These are phyloP conservation scores for Cerioporus squamosus DNA, from an alignment of 1,284 basidiomycete genomes.

Conservation along the genomic window DNA sequence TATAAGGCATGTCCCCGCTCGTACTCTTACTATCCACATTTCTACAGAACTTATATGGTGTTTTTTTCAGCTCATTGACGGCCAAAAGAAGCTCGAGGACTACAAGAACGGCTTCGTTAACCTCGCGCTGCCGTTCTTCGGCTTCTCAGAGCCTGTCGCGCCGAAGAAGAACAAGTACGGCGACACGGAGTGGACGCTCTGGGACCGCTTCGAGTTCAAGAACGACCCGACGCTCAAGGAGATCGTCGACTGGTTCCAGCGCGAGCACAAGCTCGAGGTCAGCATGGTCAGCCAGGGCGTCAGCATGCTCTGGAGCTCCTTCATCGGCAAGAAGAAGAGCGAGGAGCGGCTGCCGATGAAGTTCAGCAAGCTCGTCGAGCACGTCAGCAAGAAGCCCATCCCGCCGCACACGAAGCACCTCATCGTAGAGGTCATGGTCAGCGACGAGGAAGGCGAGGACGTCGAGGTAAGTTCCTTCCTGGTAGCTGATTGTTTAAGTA, in stretches of 20 bases:
- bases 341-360: conserved; percentile 88
- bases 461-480: conserved; percentile 63
- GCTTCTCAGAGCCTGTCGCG: conserved; percentile 97
- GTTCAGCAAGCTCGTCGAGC: conserved; percentile 91
- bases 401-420: conserved; percentile 81
- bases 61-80: conserved; percentile 82
- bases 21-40: no score
- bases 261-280: conserved; percentile 86
- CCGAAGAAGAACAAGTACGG: conserved; percentile 92
- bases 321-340: conserved; percentile 91
- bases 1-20: conserved; percentile 74
- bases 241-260: conserved; percentile 86
- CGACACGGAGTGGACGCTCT: conserved; percentile 93
- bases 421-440: conserved; percentile 94
- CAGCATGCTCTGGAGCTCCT: conserved; percentile 97
- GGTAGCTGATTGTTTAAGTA: neutral
- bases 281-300: conserved; percentile 98
- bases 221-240: conserved; percentile 90
- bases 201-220: conserved; percentile 96
- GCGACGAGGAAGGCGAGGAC: conserved; percentile 89
- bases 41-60: neutral
- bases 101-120: conserved; percentile 99
- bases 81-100: conserved; percentile 89
- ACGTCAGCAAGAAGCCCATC: conserved; percentile 92
- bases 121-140: conserved; percentile 97